phyloP scores from a whole-genome alignment of 208 protist species.

The Leishmania mexicana region DNA sequence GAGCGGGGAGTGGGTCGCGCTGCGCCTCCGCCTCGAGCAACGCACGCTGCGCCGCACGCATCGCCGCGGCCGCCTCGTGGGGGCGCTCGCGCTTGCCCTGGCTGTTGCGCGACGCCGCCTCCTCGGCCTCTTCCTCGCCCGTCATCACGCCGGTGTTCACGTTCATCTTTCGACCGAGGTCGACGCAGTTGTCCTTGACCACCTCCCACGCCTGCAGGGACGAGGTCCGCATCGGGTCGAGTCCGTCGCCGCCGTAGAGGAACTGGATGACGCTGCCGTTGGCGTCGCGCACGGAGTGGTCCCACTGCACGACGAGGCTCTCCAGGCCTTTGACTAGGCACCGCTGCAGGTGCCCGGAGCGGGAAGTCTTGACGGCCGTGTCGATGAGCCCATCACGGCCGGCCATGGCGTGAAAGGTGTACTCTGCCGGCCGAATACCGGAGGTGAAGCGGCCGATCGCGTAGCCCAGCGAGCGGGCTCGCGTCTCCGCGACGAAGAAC shows the following conservation, averaged over 20 bases:
- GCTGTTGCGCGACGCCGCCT: slow-evolving; percentile 22
- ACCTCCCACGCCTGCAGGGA: slow-evolving; percentile 95
- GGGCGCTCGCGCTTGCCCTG: slow-evolving; percentile 29
- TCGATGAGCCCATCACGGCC: slow-evolving; percentile 99
- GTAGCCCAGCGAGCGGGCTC: slow-evolving; percentile 89
- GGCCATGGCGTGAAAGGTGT: slow-evolving; percentile 99
- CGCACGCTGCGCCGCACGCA: slow-evolving; percentile 37
- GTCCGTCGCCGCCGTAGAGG: slow-evolving; percentile 98
- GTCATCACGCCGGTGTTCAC: slow-evolving; percentile 48
- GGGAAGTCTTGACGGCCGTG: slow-evolving; percentile 99
- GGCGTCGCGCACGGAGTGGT: slow-evolving; percentile 95
- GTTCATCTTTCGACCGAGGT: slow-evolving; percentile 64
- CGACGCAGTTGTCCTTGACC: slow-evolving; percentile 80
- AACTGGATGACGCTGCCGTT: slow-evolving; percentile 97
- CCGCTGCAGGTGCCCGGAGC: slow-evolving; percentile 98
- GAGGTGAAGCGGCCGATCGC: slow-evolving; percentile 98
- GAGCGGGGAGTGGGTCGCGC: slow-evolving; percentile 61
- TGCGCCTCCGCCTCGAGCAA: slow-evolving; percentile 36
- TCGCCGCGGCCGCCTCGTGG: slow-evolving; percentile 38
- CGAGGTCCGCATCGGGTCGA: slow-evolving; percentile 95
- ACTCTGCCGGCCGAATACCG: slow-evolving; percentile 98
- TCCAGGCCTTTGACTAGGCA: slow-evolving; percentile 98
- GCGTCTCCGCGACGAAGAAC: slow-evolving; percentile 80
- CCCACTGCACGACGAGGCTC: slow-evolving; percentile 93
- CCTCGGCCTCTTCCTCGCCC: slow-evolving; percentile 30